phyloP scores from a whole-genome alignment of 2,329 filamentous ascomycete species.

The Massarina eburnea region DNA sequence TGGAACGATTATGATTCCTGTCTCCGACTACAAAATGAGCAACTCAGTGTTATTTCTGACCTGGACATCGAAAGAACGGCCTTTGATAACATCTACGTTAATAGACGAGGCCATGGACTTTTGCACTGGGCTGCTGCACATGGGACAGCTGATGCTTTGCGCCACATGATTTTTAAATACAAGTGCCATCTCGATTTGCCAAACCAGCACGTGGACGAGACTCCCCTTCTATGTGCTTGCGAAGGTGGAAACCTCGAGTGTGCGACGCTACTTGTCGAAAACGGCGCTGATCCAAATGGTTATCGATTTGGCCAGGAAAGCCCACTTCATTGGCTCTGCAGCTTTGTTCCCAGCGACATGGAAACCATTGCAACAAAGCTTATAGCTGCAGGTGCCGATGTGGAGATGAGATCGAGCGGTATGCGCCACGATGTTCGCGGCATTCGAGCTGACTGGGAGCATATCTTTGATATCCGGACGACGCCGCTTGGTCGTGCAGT shows the following conservation, averaged over 20 bases:
- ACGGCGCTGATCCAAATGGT: conserved; percentile 10
- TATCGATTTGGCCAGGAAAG: conserved; percentile 7
- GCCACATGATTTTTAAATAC: conserved; percentile 9
- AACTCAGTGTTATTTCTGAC: neutral
- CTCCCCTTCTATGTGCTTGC: conserved; percentile 7
- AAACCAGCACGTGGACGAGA: conserved; percentile 7
- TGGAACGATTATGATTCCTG: neutral
- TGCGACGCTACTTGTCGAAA: conserved; percentile 6
- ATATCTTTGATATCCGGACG: conserved; percentile 5
- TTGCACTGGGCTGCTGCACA: conserved; percentile 9
- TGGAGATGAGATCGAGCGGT: conserved; percentile 6
- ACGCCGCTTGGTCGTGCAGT: conserved; percentile 10
- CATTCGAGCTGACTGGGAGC: conserved; percentile 11
- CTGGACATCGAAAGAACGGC: neutral
- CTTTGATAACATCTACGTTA: conserved; percentile 8
- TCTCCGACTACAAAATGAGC: neutral
- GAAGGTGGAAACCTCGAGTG: conserved; percentile 5
- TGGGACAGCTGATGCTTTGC: conserved; percentile 1
- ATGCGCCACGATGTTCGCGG: conserved; percentile 10
- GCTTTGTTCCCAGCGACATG: conserved; percentile 8
- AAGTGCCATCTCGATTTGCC: conserved; percentile 7
- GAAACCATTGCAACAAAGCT: conserved; percentile 3
- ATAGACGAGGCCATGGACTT: conserved; percentile 5
- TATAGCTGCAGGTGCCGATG: conserved; percentile 6
- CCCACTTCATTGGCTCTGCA: conserved; percentile 11